Conservation (phyloP, 2,329 filamentous ascomycete genomes). For the Colletotrichum sp. region DNA sequence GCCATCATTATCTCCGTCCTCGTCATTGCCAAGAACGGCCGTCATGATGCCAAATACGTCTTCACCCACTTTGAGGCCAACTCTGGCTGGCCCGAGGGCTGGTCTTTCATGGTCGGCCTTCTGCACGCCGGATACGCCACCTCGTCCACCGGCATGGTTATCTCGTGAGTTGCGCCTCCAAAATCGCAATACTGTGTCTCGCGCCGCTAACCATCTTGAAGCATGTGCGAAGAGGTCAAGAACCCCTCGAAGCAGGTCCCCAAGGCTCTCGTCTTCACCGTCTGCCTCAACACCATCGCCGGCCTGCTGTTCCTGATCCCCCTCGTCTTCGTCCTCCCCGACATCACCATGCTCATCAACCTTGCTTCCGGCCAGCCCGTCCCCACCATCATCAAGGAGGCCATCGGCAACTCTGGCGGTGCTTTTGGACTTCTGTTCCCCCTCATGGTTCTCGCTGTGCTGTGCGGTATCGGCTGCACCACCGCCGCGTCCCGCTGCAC, state of each 20-base stretch:
- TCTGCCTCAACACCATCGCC: constrained; percentile 68
- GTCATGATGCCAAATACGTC: constrained; percentile 64
- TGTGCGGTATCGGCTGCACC: constrained; percentile 73
- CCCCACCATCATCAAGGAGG: constrained; percentile 66
- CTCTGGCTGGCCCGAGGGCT: constrained; percentile 73
- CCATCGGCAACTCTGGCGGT: constrained; percentile 63
- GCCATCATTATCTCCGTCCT: constrained; percentile 67
- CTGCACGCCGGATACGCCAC: constrained; percentile 76
- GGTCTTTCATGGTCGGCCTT: constrained; percentile 76
- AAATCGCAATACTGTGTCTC: neutral
- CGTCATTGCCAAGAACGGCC: constrained; percentile 71
- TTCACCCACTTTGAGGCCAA: constrained; percentile 71
- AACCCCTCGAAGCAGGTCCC: constrained; percentile 70
- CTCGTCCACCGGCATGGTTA: constrained; percentile 80
- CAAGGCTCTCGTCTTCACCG: constrained; percentile 72
- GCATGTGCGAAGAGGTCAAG: constrained; percentile 76
- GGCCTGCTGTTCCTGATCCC: constrained; percentile 73
- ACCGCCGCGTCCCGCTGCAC: constrained; percentile 70
- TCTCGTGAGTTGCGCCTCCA: constrained; percentile 59
- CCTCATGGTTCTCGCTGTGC: constrained; percentile 67
- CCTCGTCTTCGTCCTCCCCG: constrained; percentile 71
- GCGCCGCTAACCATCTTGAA: constrained; percentile 30
- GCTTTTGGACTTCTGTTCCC: constrained; percentile 68
- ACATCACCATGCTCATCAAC: constrained; percentile 57
- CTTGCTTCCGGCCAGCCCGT: constrained; percentile 65